Conservation (phyloP, 2,329 filamentous ascomycete species). For the Helminthosporium solani region DNA sequence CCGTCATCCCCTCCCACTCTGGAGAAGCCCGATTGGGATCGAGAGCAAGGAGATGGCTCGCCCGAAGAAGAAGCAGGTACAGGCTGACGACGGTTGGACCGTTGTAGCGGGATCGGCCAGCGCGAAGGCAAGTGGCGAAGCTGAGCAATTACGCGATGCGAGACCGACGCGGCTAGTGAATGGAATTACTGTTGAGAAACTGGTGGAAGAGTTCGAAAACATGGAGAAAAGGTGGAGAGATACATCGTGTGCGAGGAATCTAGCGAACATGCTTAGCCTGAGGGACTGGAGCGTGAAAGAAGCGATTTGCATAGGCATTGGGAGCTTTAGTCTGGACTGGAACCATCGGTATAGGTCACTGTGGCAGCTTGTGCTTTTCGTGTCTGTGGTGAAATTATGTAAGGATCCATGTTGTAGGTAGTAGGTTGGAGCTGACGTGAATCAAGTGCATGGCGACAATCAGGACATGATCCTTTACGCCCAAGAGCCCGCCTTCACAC, state of each 20-base stretch:
- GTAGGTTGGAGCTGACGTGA: not conserved
- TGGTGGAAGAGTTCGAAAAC: constrained; percentile 23
- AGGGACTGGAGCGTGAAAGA: constrained; percentile 15
- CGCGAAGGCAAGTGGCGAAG: constrained; percentile 3
- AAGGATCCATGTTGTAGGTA: not conserved
- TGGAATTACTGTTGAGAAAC: constrained; percentile 27
- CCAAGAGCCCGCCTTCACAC: constrained; percentile 40
- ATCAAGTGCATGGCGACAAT: constrained; percentile 6
- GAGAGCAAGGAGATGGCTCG: constrained; percentile 12
- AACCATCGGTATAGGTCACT: constrained; percentile 33
- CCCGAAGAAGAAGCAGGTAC: constrained; percentile 33
- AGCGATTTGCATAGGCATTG: constrained; percentile 40
- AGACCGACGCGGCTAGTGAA: constrained; percentile 19
- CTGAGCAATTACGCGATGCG: constrained; percentile 6
- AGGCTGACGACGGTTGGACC: constrained; percentile 39
- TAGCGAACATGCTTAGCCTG: constrained; percentile 16
- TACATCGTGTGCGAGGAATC: constrained; percentile 21
- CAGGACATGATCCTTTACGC: constrained; percentile 24
- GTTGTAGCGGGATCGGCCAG: constrained; percentile 21
- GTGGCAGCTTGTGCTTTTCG: constrained; percentile 43
- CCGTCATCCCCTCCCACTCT: not conserved
- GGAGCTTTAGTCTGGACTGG: constrained; percentile 41
- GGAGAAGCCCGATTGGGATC: not conserved
- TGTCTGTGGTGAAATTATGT: constrained; percentile 22
- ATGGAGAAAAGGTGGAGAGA: constrained; percentile 27